These are phyloP conservation scores for Bretschneidera sinensis DNA, from an alignment of 345 rosid species.

Conservation along the genomic window DNA sequence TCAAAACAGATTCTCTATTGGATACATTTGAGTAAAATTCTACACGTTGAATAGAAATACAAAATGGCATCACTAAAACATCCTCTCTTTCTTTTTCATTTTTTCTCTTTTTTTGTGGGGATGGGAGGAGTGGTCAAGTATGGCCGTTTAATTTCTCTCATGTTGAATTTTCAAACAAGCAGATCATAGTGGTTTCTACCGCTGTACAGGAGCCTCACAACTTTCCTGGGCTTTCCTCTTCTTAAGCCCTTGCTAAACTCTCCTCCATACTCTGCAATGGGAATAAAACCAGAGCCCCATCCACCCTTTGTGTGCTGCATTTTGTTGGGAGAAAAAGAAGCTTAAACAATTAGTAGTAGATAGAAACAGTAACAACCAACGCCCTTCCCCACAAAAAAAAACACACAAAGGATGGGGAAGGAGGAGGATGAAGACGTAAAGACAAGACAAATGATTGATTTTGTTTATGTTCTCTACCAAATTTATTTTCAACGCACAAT, in stretches of 20 bases:
- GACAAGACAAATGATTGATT: not conserved
- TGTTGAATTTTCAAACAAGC: slow-evolving; percentile 31
- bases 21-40: too few relatives aligned
- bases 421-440: not conserved
- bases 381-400: not conserved
- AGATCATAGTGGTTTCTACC: slow-evolving; percentile 86
- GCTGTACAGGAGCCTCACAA: slow-evolving; percentile 77
- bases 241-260: slow-evolving; percentile 55
- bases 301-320: slow-evolving; percentile 58
- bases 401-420: not conserved
- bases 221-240: slow-evolving; percentile 50
- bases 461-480: not conserved
- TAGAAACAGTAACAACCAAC: not conserved
- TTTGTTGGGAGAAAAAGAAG: not conserved
- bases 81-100: too few relatives aligned
- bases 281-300: slow-evolving; percentile 67
- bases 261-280: slow-evolving; percentile 72
- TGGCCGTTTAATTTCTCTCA: not conserved
- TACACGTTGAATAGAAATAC: too few relatives aligned
- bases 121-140: too few relatives aligned
- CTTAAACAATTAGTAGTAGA: not conserved
- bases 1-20: too few relatives aligned
- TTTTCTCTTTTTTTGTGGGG: not conserved
- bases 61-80: too few relatives aligned
- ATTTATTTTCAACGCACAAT: not conserved